Conservation (phyloP, 495 filamentous ascomycete genomes). For the Daldinia vernicosa region DNA sequence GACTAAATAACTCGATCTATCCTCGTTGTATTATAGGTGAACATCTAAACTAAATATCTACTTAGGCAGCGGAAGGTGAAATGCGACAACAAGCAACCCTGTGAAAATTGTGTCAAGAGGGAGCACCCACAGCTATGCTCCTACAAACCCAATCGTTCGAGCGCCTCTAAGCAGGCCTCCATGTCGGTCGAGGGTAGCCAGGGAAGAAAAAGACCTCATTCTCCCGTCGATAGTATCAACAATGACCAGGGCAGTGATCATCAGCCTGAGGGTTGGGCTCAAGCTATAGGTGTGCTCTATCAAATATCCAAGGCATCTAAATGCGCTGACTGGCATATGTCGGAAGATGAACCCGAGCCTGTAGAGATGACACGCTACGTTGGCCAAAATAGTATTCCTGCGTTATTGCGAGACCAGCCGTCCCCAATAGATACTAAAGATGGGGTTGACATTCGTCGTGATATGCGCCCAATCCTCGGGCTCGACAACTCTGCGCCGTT, state of each 20-base stretch:
- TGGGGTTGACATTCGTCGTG: constrained; percentile 62
- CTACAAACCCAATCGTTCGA: constrained; percentile 73
- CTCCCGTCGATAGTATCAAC: constrained; percentile 51
- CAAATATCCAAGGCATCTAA: constrained; percentile 16
- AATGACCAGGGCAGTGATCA: constrained; percentile 52
- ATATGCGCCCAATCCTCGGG: constrained; percentile 81
- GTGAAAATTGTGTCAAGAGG: constrained; percentile 77
- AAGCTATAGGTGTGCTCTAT: constrained; percentile 50
- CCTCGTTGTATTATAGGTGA: not conserved
- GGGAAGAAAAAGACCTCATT: constrained; percentile 58
- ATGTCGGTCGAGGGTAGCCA: constrained; percentile 44
- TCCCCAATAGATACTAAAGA: constrained; percentile 56
- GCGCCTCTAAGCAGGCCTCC: constrained; percentile 56
- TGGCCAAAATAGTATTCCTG: constrained; percentile 71
- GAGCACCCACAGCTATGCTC: constrained; percentile 76
- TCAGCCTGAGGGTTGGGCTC: constrained; percentile 51
- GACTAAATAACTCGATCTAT: not conserved
- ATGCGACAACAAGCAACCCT: constrained; percentile 77
- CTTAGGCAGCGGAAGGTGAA: constrained; percentile 74
- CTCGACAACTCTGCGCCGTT: constrained; percentile 87
- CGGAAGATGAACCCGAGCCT: constrained; percentile 67
- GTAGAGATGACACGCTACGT: constrained; percentile 71
- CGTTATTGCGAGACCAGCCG: constrained; percentile 71
- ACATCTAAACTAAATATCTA: constrained; percentile 22
- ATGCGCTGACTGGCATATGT: constrained; percentile 44